Evolutionary conservation across 441 rosid species (phyloP).

Genomic region (Sinapis alba): DNA sequence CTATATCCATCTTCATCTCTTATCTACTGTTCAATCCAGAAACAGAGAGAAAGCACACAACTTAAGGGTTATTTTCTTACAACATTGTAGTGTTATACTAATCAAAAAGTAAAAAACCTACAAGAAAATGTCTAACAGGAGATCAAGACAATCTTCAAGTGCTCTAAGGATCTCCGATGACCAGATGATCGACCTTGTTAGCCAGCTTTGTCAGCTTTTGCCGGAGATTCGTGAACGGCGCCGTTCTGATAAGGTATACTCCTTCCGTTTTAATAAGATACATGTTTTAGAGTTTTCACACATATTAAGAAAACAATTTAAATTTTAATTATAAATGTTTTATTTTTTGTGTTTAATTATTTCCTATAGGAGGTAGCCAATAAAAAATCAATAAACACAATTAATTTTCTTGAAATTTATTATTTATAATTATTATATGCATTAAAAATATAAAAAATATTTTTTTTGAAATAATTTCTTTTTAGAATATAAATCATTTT

Average conservation of each 20-base stretch:
- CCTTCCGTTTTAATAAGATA: no score
- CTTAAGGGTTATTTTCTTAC: constrained; percentile 4
- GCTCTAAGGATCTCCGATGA: constrained; percentile 77
- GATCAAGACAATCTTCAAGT: constrained; percentile 73
- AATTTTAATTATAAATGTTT: no score
- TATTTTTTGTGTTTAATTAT: no score
- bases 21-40: not conserved
- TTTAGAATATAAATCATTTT: no score
- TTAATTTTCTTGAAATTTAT: no score
- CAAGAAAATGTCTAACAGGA: constrained; percentile 75
- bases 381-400: no score
- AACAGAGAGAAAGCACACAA: not conserved
- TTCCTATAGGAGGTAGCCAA: no score
- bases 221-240: constrained; percentile 72
- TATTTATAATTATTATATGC: no score
- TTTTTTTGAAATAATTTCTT: no score
- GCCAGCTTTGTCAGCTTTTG: constrained; percentile 78
- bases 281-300: no score
- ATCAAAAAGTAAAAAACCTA: not conserved
- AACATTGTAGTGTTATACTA: constrained; percentile 18
- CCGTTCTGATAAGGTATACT: constrained; percentile 83
- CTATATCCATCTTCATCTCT: not conserved
- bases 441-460: no score
- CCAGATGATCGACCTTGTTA: constrained; percentile 83
- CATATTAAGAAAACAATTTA: no score